Evolutionary conservation across 106 monocot genomes (phyloP).

Genomic region (Narthecium ossifragum): DNA sequence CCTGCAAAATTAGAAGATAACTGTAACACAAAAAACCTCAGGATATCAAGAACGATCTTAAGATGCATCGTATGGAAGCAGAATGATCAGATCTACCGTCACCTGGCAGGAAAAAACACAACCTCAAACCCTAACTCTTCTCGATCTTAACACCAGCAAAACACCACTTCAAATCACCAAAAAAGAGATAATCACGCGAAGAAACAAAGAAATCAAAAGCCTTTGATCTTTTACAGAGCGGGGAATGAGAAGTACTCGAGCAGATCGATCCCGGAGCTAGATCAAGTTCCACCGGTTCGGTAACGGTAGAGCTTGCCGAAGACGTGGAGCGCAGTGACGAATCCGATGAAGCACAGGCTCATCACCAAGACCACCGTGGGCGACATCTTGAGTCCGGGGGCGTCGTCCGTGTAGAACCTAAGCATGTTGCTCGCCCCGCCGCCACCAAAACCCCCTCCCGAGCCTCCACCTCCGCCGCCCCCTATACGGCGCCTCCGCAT

Average conservation of each 20-base stretch:
- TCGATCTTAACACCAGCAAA: too few species aligned
- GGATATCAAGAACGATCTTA: too few species aligned
- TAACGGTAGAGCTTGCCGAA: conserved; percentile 94
- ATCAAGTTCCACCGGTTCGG: conserved; percentile 32
- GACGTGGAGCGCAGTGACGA: conserved; percentile 86
- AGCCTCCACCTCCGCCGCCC: conserved; percentile 13
- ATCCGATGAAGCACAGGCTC: conserved; percentile 95
- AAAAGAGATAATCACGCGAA: too few species aligned
- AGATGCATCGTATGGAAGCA: too few species aligned
- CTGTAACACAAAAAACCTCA: too few species aligned
- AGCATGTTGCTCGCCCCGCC: conserved; percentile 69
- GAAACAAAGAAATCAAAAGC: neutral
- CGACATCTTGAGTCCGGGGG: conserved; percentile 86
- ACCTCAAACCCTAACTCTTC: too few species aligned
- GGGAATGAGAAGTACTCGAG: neutral
- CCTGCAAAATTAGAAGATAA: too few species aligned
- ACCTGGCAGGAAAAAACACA: too few species aligned
- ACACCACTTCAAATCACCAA: too few species aligned
- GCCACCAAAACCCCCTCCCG: conserved; percentile 14
- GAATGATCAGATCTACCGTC: too few species aligned
- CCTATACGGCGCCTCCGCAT: conserved; percentile 37
- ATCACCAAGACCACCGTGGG: conserved; percentile 85
- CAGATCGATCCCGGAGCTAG: neutral
- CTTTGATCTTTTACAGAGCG: neutral
- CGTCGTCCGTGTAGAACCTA: conserved; percentile 93